phyloP scores from a whole-genome alignment of 306 rosid genomes.

The Cucurbita ficifolia region DNA sequence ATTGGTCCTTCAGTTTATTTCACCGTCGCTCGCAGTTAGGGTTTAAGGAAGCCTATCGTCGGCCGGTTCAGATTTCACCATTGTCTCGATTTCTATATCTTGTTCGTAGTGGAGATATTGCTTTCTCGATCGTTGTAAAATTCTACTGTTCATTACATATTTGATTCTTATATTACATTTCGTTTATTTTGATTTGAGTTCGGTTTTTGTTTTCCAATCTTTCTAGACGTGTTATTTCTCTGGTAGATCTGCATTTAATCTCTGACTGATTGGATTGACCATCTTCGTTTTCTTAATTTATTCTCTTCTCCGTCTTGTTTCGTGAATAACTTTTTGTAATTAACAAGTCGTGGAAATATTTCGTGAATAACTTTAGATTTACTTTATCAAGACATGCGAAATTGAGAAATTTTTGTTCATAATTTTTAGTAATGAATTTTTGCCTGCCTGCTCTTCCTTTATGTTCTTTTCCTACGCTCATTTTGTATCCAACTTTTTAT shows the following conservation, averaged over 20 bases:
- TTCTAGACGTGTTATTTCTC: background rate
- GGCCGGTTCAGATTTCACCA: no score
- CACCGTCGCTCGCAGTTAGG: conserved; percentile 15
- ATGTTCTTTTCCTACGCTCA: background rate
- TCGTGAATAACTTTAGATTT: background rate
- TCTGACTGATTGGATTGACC: background rate
- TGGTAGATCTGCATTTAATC: background rate
- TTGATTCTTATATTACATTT: background rate
- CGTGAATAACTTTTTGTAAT: background rate
- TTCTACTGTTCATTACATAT: background rate
- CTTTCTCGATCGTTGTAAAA: background rate
- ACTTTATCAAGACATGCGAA: background rate
- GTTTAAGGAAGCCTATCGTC: no score
- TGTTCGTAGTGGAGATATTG: background rate
- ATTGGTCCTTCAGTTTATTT: background rate
- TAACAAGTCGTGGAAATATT: background rate
- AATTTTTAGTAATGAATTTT: background rate
- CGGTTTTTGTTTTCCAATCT: background rate
- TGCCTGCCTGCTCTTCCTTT: background rate
- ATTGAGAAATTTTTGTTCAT: background rate
- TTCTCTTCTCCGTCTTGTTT: background rate
- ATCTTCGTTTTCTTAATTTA: background rate
- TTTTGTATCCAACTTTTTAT: background rate
- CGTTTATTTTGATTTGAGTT: background rate
- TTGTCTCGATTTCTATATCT: background rate